phyloP scores from a whole-genome alignment of 2,329 filamentous ascomycete genomes.

The Penicillium hordei region DNA sequence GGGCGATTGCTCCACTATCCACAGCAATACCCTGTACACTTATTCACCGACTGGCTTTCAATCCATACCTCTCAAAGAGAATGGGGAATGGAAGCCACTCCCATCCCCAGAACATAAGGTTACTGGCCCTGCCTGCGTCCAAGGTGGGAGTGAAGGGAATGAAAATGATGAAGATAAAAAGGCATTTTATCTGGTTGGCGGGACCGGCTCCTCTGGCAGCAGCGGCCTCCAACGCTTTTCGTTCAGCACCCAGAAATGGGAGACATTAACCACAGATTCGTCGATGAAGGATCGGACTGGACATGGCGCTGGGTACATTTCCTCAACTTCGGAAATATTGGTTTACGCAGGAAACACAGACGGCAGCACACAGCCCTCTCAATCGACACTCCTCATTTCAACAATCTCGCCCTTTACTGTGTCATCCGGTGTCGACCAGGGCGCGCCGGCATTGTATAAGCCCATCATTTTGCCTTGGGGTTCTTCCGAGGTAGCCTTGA shows the following conservation, averaged over 20 bases:
- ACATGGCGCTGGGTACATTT: constrained; percentile 75
- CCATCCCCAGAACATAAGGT: constrained; percentile 64
- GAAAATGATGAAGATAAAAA: constrained; percentile 44
- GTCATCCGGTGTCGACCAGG: constrained; percentile 55
- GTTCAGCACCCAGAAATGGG: constrained; percentile 59
- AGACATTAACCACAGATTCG: constrained; percentile 52
- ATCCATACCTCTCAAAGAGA: constrained; percentile 66
- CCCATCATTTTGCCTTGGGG: constrained; percentile 77
- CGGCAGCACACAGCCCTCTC: constrained; percentile 58
- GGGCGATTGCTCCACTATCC: constrained; percentile 77
- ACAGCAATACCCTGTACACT: constrained; percentile 80
- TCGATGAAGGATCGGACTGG: constrained; percentile 68
- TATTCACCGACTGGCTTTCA: constrained; percentile 75
- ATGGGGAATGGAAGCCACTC: constrained; percentile 70
- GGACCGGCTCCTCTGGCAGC: constrained; percentile 62
- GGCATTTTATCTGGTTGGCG: constrained; percentile 79
- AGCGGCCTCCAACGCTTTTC: constrained; percentile 71
- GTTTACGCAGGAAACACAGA: constrained; percentile 76
- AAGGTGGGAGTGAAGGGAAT: constrained; percentile 60
- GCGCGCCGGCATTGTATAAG: constrained; percentile 61
- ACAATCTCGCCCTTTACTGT: constrained; percentile 65
- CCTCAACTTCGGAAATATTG: constrained; percentile 68
- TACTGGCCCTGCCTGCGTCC: constrained; percentile 74
- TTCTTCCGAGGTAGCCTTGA: constrained; percentile 66
- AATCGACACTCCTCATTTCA: constrained; percentile 72